Evolutionary conservation across 768 basidiomycete genomes (phyloP), one percentile per base, ranked within the genome.

Genomic region (Termitomyces sp.): DNA sequence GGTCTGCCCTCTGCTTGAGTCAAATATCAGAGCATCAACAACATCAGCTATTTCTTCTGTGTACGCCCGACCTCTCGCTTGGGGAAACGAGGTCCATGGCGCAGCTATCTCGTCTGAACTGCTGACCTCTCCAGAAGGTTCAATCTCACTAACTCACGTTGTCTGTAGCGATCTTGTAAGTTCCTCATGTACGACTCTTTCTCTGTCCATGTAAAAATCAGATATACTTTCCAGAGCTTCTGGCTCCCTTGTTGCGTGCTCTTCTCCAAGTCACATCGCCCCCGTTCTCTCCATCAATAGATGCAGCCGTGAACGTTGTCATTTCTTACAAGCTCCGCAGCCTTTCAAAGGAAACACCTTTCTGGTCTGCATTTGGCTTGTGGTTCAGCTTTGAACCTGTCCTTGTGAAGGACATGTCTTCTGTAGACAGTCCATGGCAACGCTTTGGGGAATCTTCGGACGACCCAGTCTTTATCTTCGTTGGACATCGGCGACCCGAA

Each of bases 221-320:
- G 89, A 82, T 95, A 12, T 95, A 95, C 70, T 95, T 95, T 65
- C 89, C 90, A 0, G 83, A 90, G 57, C 81, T 95, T 1, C 77
- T 92, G 11, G 89, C 84, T 0, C 89, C 89, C 5, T 80, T 95
- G 17, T 73, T 95, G 19, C 82, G 86, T 2, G 84, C 88, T 2
- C 76, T 95, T 12, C 72, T 96, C 3, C 80, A 87, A 21, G 75
- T 95, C 21, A 86, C 92, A 0, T 82, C 86, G 1, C 75, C 75
- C 5, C 72, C 79, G 0, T 82, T 79, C 42, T 55, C 59, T 34
- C 56, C 63, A n/a, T 29, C 52, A 10, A 25, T 61, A 40, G 41
- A 40, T 25, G 12, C 41, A 41, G 58, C 66, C 5, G 72, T 74
- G 35, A 60, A 74, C 12, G 65, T 93, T 46, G 68, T 89, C 31